Percentiles rank a stretch among this genome's conserved stretches.
These are phyloP conservation scores for Camellia oleifera DNA, from an alignment of 179 eudicot species.

Conservation along the genomic window DNA sequence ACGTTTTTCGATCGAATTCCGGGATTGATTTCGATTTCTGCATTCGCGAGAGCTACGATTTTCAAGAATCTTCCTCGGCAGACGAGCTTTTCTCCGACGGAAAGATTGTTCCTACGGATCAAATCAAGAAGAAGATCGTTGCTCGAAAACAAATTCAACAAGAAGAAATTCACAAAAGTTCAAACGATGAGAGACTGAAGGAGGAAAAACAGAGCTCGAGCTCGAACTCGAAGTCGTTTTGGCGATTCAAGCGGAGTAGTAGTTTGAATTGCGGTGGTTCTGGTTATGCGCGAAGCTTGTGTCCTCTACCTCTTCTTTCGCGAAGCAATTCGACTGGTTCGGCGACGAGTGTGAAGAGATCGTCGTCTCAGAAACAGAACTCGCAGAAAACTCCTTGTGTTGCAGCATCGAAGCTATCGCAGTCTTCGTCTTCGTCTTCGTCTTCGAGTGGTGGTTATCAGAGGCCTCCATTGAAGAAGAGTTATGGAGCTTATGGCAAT, in stretches of 20 bases:
- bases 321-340: conserved; percentile 61
- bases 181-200: neutral
- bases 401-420: neutral
- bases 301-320: conserved; percentile 45
- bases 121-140: conserved; percentile 23
- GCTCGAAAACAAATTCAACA: neutral
- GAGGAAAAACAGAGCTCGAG: conserved; percentile 1
- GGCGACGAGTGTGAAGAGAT: conserved; percentile 21
- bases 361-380: conserved; percentile 28
- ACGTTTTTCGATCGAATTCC: conserved; percentile 33
- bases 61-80: conserved; percentile 56
- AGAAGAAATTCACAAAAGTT: neutral
- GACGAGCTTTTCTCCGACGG: conserved; percentile 84
- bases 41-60: conserved; percentile 22
- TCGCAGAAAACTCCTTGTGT: conserved; percentile 8
- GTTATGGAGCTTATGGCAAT: conserved; percentile 16
- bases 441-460: conserved; percentile 6
- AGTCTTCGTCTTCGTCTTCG: conserved; percentile 17
- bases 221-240: conserved; percentile 34
- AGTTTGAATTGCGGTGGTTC: conserved; percentile 42
- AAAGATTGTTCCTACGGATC: conserved; percentile 51
- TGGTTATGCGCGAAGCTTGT: conserved; percentile 38
- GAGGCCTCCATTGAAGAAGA: conserved; percentile 53
- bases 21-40: conserved; percentile 55
- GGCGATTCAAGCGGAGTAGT: conserved; percentile 58